Evolutionary conservation across 1,139 yeast genomes (phyloP).

Genomic region (Scheffersomyces segobiensis): DNA sequence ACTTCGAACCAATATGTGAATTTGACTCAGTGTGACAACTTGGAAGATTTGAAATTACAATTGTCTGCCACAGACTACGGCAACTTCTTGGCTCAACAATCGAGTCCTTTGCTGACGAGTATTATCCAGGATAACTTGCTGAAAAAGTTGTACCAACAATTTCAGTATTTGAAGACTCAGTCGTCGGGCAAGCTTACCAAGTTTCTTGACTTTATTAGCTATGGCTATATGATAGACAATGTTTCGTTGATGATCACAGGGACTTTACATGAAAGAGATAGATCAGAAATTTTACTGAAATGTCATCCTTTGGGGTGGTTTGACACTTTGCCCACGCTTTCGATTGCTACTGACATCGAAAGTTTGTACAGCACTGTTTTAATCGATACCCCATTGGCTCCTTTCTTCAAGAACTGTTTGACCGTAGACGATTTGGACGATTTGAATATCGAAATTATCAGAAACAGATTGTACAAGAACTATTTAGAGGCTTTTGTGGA

Average conservation of each 20-base stretch:
- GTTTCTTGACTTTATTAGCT: slow-evolving; percentile 88
- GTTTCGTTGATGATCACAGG: slow-evolving; percentile 96
- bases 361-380: slow-evolving; percentile 91
- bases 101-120: slow-evolving; percentile 80
- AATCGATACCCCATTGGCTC: slow-evolving; percentile 96
- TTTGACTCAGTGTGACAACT: slow-evolving; percentile 91
- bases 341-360: slow-evolving; percentile 93
- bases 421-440: slow-evolving; percentile 96
- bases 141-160: slow-evolving; percentile 76
- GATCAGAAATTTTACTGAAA: slow-evolving; percentile 79
- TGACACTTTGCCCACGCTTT: slow-evolving; percentile 91
- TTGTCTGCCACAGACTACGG: slow-evolving; percentile 96
- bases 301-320: slow-evolving; percentile 99
- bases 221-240: slow-evolving; percentile 98
- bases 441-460: slow-evolving; percentile 88
- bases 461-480: slow-evolving; percentile 89
- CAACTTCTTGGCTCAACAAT: slow-evolving; percentile 78
- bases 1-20: slow-evolving; percentile 81
- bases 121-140: slow-evolving; percentile 79
- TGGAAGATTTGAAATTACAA: slow-evolving; percentile 92
- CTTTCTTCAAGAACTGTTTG: slow-evolving; percentile 88
- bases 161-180: slow-evolving; percentile 81
- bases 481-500: slow-evolving; percentile 84
- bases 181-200: slow-evolving; percentile 77
- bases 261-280: slow-evolving; percentile 91